Percentiles rank a stretch among this genome's conserved stretches.
phyloP scores from a whole-genome alignment of 495 filamentous ascomycete genomes.

The Lasiosphaeria miniovina region DNA sequence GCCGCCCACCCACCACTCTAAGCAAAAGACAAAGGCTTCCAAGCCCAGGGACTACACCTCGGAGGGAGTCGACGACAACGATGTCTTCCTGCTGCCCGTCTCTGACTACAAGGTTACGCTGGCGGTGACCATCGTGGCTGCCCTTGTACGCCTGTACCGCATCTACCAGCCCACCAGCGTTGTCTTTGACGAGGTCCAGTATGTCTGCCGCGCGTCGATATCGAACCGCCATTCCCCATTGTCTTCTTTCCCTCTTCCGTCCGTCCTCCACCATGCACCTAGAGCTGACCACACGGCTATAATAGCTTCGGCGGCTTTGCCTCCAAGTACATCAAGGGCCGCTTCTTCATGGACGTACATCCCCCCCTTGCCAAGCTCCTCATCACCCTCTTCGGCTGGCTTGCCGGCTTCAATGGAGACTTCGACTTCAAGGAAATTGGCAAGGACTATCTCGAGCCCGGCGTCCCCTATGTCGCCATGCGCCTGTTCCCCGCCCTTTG shows the following conservation, averaged over 20 bases:
- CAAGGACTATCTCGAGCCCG: constrained; percentile 93
- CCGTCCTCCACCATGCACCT: neutral
- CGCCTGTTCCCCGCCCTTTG: constrained; percentile 85
- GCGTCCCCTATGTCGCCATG: constrained; percentile 97
- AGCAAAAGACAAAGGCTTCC: constrained; percentile 30
- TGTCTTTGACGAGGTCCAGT: constrained; percentile 99
- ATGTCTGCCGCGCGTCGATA: constrained; percentile 24
- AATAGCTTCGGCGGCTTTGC: constrained; percentile 93
- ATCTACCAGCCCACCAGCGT: constrained; percentile 96
- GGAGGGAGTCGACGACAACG: constrained; percentile 64
- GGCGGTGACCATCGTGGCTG: constrained; percentile 69
- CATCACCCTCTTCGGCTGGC: constrained; percentile 90
- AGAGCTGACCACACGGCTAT: constrained; percentile 20
- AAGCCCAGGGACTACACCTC: constrained; percentile 58
- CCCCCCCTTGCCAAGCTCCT: constrained; percentile 96
- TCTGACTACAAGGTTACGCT: constrained; percentile 78
- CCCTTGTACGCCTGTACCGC: constrained; percentile 82
- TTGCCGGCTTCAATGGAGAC: constrained; percentile 89
- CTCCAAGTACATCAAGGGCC: constrained; percentile 96
- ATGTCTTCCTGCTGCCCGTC: constrained; percentile 68
- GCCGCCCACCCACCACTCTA: constrained; percentile 20
- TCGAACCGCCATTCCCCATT: neutral
- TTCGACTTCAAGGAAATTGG: constrained; percentile 99
- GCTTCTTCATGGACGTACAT: constrained; percentile 99
- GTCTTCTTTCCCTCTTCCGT: neutral